phyloP scores from a whole-genome alignment of 208 protist species.

The Crithidia bombi region DNA sequence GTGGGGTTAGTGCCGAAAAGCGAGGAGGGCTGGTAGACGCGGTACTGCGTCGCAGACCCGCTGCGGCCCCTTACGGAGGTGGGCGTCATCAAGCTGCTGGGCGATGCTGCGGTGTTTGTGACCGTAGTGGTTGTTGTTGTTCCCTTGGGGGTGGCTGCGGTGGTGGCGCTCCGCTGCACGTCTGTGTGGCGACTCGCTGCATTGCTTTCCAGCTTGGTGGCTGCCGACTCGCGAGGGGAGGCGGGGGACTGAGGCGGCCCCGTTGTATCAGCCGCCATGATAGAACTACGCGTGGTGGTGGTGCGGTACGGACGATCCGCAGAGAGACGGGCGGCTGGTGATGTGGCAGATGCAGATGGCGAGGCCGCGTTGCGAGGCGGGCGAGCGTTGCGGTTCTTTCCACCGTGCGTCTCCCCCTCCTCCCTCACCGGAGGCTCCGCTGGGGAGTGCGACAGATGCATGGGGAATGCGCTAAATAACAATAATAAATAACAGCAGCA shows the following conservation, averaged over 20 bases:
- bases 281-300: neutral
- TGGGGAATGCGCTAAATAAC: neutral
- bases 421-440: neutral
- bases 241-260: neutral
- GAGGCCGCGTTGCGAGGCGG: neutral
- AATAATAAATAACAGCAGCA: neutral
- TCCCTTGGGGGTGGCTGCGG: neutral
- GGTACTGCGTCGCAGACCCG: neutral
- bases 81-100: neutral
- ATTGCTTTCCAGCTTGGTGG: neutral
- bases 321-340: too few species aligned
- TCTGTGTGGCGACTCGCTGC: neutral
- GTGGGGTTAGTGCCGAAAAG: conserved; percentile 1
- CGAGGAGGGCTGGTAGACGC: conserved; percentile 4
- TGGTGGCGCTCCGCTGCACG: neutral
- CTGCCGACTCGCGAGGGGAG: neutral
- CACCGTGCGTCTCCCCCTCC: neutral
- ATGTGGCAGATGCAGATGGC: too few species aligned
- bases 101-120: neutral
- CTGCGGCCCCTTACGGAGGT: neutral
- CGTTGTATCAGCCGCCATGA: neutral
- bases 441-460: neutral
- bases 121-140: neutral
- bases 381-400: neutral
- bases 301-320: neutral